phyloP scores from a whole-genome alignment of 2,329 filamentous ascomycete genomes.

The Canariomyces notabilis region DNA sequence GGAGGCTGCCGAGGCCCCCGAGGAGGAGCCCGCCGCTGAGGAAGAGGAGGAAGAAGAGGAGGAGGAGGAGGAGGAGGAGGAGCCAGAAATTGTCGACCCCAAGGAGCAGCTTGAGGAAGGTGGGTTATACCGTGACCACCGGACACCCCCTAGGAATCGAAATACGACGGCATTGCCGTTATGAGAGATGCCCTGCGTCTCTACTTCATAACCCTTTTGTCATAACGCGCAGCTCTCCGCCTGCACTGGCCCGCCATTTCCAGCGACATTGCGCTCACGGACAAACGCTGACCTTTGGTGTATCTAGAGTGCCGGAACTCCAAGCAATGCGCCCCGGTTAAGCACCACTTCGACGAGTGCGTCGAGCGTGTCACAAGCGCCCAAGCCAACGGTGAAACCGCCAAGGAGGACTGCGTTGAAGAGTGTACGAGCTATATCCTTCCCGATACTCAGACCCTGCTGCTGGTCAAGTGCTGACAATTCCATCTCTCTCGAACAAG shows the following conservation, averaged over 20 bases:
- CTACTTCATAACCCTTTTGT: conserved; percentile 2
- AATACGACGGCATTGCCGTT: conserved; percentile 7
- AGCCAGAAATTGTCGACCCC: conserved; percentile 76
- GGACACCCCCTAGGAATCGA: not conserved
- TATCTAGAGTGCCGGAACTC: conserved; percentile 83
- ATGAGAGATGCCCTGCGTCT: not conserved
- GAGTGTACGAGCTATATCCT: conserved; percentile 87
- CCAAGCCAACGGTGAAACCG: conserved; percentile 61
- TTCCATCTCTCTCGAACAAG: conserved; percentile 52
- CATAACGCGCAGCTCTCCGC: too few species aligned
- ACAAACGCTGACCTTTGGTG: conserved; percentile 14
- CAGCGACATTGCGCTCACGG: conserved; percentile 4
- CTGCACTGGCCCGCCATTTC: conserved; percentile 3
- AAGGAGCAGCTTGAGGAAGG: conserved; percentile 90
- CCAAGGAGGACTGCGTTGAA: conserved; percentile 95
- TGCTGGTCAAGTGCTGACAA: not conserved
- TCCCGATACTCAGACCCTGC: too few species aligned
- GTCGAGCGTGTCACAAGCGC: conserved; percentile 79
- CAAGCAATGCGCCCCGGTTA: conserved; percentile 74
- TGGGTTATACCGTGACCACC: conserved; percentile 41
- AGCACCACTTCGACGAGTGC: conserved; percentile 99
- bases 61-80: conserved; percentile 72
- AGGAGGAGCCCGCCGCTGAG: conserved; percentile 54
- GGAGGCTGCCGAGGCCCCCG: conserved; percentile 21
- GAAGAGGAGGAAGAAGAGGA: conserved; percentile 59